A percentile compares a stretch with the other conserved stretches of the same genome.
Conservation (phyloP, 768 basidiomycete genomes). For the Fibroporia radiculosa region DNA sequence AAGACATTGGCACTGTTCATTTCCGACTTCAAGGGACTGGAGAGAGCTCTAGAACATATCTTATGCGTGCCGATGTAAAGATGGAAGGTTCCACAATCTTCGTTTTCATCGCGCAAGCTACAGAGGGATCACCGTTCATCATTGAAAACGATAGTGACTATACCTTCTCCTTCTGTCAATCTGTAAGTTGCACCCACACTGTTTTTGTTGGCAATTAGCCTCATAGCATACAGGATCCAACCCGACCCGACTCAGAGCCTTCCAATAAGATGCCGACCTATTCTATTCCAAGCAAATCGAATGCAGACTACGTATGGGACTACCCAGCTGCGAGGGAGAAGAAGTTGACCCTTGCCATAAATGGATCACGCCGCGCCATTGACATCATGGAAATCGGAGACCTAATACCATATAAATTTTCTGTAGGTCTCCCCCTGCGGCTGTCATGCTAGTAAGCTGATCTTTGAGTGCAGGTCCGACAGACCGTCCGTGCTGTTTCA, state of each 20-base stretch:
- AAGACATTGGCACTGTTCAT: conserved; percentile 82
- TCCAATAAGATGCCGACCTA: conserved; percentile 42
- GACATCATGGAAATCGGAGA: conserved; percentile 97
- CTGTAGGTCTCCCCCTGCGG: conserved; percentile 34
- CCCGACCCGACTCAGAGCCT: conserved; percentile 35
- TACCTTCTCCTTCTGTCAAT: conserved; percentile 61
- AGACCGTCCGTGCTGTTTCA: conserved; percentile 63
- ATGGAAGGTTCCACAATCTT: conserved; percentile 88
- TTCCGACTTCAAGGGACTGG: conserved; percentile 52
- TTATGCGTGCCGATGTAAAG: conserved; percentile 71
- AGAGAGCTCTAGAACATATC: conserved; percentile 32
- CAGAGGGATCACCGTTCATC: conserved; percentile 79
- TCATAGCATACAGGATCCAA: conserved; percentile 16
- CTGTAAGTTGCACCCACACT: conserved; percentile 34
- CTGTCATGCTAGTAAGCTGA: neutral
- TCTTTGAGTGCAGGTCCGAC: conserved; percentile 33
- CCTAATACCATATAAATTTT: conserved; percentile 82
- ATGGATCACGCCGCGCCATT: conserved; percentile 53
- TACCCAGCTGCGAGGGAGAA: conserved; percentile 80
- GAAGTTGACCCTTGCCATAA: conserved; percentile 59
- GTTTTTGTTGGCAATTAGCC: neutral
- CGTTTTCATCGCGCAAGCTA: conserved; percentile 59
- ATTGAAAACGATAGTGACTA: conserved; percentile 87
- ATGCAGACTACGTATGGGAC: conserved; percentile 85
- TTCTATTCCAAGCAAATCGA: conserved; percentile 46